Conservation (phyloP, 208 protist species). For the Wallacemonas rigidus region DNA sequence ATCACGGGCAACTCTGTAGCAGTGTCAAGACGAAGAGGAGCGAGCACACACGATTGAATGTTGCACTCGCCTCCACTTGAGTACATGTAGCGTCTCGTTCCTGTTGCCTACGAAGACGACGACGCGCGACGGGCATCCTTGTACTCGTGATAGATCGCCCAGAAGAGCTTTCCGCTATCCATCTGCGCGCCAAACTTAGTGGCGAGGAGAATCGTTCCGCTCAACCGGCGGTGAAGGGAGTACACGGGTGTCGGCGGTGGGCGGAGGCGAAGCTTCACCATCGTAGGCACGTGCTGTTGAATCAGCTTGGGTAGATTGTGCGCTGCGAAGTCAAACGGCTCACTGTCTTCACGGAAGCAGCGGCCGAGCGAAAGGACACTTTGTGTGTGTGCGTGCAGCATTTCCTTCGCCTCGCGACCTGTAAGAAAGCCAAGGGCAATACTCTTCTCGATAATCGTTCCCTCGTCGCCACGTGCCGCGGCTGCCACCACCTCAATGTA, state of each 20-base stretch:
- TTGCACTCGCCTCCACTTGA: too few species aligned
- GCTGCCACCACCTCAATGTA: slow-evolving; percentile 94
- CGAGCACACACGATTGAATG: too few species aligned
- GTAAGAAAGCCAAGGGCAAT: slow-evolving; percentile 95
- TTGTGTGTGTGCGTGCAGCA: slow-evolving; percentile 90
- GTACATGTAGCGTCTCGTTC: too few species aligned
- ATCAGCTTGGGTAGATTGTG: slow-evolving; percentile 88
- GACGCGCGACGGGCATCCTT: background rate
- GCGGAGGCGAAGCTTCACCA: slow-evolving; percentile 91
- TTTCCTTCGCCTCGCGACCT: slow-evolving; percentile 88
- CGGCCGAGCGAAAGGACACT: slow-evolving; percentile 91
- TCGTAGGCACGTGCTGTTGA: slow-evolving; percentile 85
- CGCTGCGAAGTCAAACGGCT: slow-evolving; percentile 86
- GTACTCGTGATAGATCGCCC: slow-evolving; percentile 52
- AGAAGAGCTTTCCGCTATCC: slow-evolving; percentile 73
- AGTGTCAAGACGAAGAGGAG: too few species aligned
- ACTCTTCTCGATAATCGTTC: slow-evolving; percentile 88
- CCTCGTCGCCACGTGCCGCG: slow-evolving; percentile 68
- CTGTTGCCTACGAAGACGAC: background rate
- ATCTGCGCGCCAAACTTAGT: slow-evolving; percentile 88
- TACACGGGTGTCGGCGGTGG: slow-evolving; percentile 93
- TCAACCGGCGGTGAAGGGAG: slow-evolving; percentile 95
- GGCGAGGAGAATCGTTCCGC: slow-evolving; percentile 93
- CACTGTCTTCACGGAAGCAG: slow-evolving; percentile 77
- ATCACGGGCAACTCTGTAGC: too few species aligned